Evolutionary conservation across 192 early-diverging fungal species (phyloP).

Genomic region (Dissophora globulifera): DNA sequence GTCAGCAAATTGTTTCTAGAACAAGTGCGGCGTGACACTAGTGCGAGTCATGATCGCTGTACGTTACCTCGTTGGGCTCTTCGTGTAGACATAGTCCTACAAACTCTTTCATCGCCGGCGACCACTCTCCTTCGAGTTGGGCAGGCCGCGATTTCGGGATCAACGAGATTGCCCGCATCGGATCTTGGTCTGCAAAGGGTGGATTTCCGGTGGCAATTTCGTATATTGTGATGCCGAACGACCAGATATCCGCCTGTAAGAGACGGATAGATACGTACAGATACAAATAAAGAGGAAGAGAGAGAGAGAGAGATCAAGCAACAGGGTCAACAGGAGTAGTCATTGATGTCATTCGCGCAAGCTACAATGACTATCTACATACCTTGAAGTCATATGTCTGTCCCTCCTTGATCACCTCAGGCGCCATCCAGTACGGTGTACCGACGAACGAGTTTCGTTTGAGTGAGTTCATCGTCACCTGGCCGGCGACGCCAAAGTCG

Average conservation of each 20-base stretch:
- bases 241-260: constrained; percentile 96
- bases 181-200: constrained; percentile 91
- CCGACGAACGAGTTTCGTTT: constrained; percentile 97
- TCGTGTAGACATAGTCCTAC: constrained; percentile 85
- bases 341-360: not conserved
- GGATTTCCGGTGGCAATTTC: constrained; percentile 97
- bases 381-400: constrained; percentile 93
- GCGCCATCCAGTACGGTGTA: constrained; percentile 92
- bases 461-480: constrained; percentile 74
- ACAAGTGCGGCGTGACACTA: too few species aligned
- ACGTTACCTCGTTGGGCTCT: constrained; percentile 79
- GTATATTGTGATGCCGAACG: constrained; percentile 96
- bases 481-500: constrained; percentile 96
- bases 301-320: too few species aligned
- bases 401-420: constrained; percentile 85
- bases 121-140: constrained; percentile 82
- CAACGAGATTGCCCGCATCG: constrained; percentile 87
- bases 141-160: constrained; percentile 88
- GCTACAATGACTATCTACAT: constrained; percentile 9
- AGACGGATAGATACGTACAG: not conserved
- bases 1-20: too few species aligned
- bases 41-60: not conserved
- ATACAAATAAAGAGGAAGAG: too few species aligned
- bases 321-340: not conserved
- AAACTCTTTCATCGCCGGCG: constrained; percentile 88